phyloP scores from a whole-genome alignment of 1,284 basidiomycete genomes.

The Hypsizygus ulmarius region DNA sequence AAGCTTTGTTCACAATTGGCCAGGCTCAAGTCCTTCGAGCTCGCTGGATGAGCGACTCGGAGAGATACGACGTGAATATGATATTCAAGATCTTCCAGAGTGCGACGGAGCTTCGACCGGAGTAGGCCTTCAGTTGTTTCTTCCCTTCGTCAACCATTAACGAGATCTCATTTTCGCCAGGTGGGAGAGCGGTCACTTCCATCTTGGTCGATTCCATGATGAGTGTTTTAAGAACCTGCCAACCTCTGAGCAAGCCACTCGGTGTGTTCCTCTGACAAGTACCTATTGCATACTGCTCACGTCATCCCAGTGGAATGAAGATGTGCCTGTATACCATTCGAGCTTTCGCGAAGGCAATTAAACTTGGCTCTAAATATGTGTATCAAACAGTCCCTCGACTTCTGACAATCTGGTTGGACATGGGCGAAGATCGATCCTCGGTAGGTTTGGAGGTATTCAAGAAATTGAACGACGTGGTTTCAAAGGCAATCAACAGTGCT shows the following conservation, averaged over 20 bases:
- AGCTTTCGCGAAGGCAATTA: constrained; percentile 75
- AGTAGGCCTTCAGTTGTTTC: constrained; percentile 40
- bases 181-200: constrained; percentile 85
- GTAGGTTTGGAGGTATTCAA: constrained; percentile 42
- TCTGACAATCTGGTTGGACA: constrained; percentile 93
- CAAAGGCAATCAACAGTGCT: constrained; percentile 54
- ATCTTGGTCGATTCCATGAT: constrained; percentile 88
- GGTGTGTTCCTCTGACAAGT: constrained; percentile 36
- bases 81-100: constrained; percentile 62
- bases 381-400: constrained; percentile 95
- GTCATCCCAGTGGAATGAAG: constrained; percentile 45
- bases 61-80: constrained; percentile 71
- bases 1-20: not conserved
- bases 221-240: constrained; percentile 61
- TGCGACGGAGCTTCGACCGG: constrained; percentile 53
- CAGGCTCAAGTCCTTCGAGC: constrained; percentile 88
- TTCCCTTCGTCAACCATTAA: constrained; percentile 8
- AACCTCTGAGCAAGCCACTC: constrained; percentile 43
- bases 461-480: constrained; percentile 57
- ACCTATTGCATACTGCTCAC: constrained; percentile 8
- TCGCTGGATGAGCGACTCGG: constrained; percentile 91
- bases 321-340: constrained; percentile 66
- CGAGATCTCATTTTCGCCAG: constrained; percentile 37
- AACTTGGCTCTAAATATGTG: constrained; percentile 90
- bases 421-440: constrained; percentile 63